A percentile compares a stretch with the other conserved stretches of the same genome.
Conservation (phyloP, 495 filamentous ascomycete genomes). For the Penicillium dipodomyicola region DNA sequence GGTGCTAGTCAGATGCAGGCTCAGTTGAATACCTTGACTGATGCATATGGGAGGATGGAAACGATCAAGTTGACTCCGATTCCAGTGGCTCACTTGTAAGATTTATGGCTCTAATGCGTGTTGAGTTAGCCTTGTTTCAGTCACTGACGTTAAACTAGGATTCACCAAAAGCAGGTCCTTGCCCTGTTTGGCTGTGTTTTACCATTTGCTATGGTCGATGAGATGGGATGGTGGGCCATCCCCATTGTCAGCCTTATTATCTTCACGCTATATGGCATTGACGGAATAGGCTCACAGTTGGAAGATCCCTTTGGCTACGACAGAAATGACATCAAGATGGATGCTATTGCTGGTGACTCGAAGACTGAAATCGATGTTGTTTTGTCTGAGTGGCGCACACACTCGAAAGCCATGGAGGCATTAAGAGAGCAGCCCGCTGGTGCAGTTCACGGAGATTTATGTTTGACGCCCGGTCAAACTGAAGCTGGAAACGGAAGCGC, state of each 20-base stretch:
- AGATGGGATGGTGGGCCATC: constrained; percentile 72
- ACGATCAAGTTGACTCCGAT: constrained; percentile 70
- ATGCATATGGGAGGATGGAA: constrained; percentile 72
- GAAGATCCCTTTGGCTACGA: constrained; percentile 78
- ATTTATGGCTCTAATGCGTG: constrained; percentile 3
- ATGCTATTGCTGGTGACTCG: constrained; percentile 67
- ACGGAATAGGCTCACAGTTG: constrained; percentile 69
- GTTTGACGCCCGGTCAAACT: constrained; percentile 6
- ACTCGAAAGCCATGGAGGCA: constrained; percentile 25
- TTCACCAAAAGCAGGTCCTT: constrained; percentile 75
- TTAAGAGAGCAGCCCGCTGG: constrained; percentile 4
- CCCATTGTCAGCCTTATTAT: constrained; percentile 64
- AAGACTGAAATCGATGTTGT: constrained; percentile 63
- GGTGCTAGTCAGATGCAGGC: constrained; percentile 61
- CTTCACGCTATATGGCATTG: constrained; percentile 74
- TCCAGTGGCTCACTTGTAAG: constrained; percentile 69
- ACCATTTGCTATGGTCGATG: constrained; percentile 69
- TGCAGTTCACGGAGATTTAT: constrained; percentile 14
- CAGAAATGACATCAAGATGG: constrained; percentile 77
- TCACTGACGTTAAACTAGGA: constrained; percentile 34
- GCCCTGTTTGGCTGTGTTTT: constrained; percentile 69
- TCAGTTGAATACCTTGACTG: constrained; percentile 59
- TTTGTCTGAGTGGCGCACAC: constrained; percentile 59
- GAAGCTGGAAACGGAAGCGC: constrained; percentile 13
- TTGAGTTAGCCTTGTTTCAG: neutral